Evolutionary conservation across 148 eudicot genomes (phyloP), one percentile per base, ranked within the genome.

Genomic region (Chenopodium suecicum): DNA sequence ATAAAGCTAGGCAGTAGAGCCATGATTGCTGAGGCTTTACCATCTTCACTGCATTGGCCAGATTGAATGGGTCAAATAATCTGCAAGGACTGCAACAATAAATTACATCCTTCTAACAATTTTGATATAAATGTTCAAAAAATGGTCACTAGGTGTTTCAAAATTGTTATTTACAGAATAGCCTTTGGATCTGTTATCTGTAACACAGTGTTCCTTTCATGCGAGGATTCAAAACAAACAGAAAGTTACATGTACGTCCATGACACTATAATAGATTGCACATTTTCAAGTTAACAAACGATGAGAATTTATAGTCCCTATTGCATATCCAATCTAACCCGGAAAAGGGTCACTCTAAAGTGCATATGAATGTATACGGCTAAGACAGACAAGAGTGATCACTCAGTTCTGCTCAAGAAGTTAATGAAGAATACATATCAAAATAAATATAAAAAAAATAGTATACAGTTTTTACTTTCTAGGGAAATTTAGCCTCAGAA

Each of bases 31-130:
- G 82, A 86, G 44, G 31, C 41, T 31, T 58, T 29, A 56, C 83
- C 92, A 91, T 88, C 80, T 79, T 84, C 71, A n/a, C 44, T 73
- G 76, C 80, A 67, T 29, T 22, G 14, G 20, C 22, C 64, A 71
- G 63, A 46, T 50, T 37, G 19, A 71, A 52, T 8, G 7, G 64
- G 56, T 71, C 32, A 48, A 32, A 58, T 62, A 44, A 44, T 72
- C 56, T n/a, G 9, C 3, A 44, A 72, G n/a, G 1, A 9, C 56
- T n/a, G 9, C 3, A 44, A 72, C 46, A 7, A 9, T 41, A 22
- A 46, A n/a, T 20, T 8, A 12, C 17, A 17, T 56, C 0, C 22
- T 14, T 17, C 22, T 17, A 56, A 17, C 16, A 56, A 14, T 31
- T 31, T 31, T 56, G 62, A 13, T 54, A 12, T 4, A 56, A 12